These are phyloP conservation scores for Aegilops longissima DNA, from an alignment of 176 grass and related monocot genomes.

Conservation along the genomic window DNA sequence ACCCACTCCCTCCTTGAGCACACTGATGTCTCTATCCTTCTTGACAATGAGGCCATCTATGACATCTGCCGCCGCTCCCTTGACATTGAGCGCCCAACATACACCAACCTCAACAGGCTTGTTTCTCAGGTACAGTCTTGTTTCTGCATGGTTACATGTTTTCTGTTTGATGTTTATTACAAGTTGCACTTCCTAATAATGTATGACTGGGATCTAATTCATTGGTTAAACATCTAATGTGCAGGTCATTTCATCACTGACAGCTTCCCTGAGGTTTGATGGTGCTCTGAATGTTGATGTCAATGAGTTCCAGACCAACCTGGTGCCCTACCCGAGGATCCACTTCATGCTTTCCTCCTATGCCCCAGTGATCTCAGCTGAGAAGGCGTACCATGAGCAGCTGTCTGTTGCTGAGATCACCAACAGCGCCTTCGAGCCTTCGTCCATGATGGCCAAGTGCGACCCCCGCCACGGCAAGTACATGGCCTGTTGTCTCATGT, in stretches of 20 bases:
- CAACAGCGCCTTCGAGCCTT: constrained; percentile 42
- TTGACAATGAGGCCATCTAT: constrained; percentile 37
- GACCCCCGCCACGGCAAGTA: constrained; percentile 48
- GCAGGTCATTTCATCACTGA: constrained; percentile 49
- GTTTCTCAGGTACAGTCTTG: constrained; percentile 25
- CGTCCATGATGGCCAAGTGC: constrained; percentile 55
- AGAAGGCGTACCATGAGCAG: constrained; percentile 56
- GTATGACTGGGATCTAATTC: background rate
- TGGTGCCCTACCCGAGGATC: constrained; percentile 51
- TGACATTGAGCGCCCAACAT: constrained; percentile 45
- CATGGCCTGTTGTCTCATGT: constrained; percentile 39
- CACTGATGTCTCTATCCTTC: constrained; percentile 38
- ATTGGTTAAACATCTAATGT: background rate
- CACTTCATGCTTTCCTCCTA: constrained; percentile 58
- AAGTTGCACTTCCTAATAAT: background rate
- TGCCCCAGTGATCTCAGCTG: constrained; percentile 39
- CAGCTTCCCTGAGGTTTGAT: constrained; percentile 50
- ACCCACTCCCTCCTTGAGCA: constrained; percentile 54
- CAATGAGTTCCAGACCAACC: constrained; percentile 50
- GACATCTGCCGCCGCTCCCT: constrained; percentile 45
- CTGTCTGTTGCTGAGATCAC: constrained; percentile 47
- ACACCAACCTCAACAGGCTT: constrained; percentile 46
- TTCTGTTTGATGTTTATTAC: background rate
- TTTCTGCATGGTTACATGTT: background rate
- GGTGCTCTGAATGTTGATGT: constrained; percentile 52